phyloP scores from a whole-genome alignment of 2,329 filamentous ascomycete species.

The Bipolaris sorokiniana region DNA sequence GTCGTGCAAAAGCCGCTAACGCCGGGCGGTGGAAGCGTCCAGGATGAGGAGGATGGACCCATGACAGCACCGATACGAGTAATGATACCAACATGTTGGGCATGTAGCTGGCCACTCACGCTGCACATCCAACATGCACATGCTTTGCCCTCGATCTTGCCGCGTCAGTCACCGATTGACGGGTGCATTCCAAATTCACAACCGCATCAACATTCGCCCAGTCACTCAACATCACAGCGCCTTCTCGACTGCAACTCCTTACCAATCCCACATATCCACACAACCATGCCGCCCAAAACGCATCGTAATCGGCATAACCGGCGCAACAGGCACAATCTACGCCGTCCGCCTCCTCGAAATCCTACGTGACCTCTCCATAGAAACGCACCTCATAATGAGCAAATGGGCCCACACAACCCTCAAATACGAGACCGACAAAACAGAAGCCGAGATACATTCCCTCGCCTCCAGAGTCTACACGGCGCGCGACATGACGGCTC shows the following conservation, averaged over 20 bases:
- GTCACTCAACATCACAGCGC: neutral
- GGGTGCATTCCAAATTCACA: neutral
- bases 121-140: neutral
- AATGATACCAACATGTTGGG: neutral
- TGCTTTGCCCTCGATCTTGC: neutral
- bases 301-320: neutral
- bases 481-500: neutral
- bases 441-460: constrained; percentile 1
- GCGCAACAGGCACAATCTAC: constrained; percentile 1
- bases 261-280: too few relatives aligned
- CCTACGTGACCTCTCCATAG: constrained; percentile 1
- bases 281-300: neutral
- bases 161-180: neutral
- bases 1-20: neutral
- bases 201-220: neutral
- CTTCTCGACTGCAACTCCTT: too few relatives aligned
- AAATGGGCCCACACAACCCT: neutral
- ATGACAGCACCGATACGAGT: neutral
- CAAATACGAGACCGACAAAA: neutral
- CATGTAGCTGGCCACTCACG: neutral
- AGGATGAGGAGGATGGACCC: neutral
- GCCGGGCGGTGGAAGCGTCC: neutral
- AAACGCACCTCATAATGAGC: neutral
- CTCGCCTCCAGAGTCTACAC: constrained; percentile 1
- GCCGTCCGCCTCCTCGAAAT: constrained; percentile 1